Base-by-base conservation (phyloP, 2,329 filamentous ascomycete species). In the Colletotrichum sp. region DNA sequence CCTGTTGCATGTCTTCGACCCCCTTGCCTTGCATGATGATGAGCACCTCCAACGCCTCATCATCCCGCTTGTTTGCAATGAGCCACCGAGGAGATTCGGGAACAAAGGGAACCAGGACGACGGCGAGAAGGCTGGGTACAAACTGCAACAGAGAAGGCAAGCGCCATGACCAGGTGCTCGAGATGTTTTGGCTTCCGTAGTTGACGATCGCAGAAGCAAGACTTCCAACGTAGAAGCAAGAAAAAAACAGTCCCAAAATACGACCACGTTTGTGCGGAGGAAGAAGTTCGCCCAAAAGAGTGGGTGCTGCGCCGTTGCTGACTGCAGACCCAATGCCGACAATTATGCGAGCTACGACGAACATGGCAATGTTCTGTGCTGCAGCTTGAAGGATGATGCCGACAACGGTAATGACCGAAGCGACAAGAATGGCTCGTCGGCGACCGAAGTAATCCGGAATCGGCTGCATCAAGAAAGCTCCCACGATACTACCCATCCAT, bases 281-380 rank as follows among this genome's bases (percentile, higher is more conserved):
- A 68, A 88, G 87, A 0, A 86, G 87, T 80, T 91, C 90, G 3
- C 86, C 85, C 5, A 91, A 82, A 67, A 88, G 89, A 1, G 89
- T 86, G 1, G 84, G 84, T 3, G 84, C 88, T 2, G 87, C 86
- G 21, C 88, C 84, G 15, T 83, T 84, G 2, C 86, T 85, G 10
- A 87, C 79, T 3, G 83, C 84, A 6, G 79, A 81, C 5, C 89
- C 89, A 43, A 89, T 83, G 0, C 89, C 89, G 3, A 90, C 80
- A 6, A 90, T 82, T 24, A 90, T 85, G 16, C 89, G 83, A 0
- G 83, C 84, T 15, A 87, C 76, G 34, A 88, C 84, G 78, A 90
- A 90, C 88, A 90, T 90, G 72, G 85, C 87, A 7, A 89, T 86
- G 70, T 89, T 86, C 77, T 90, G 87, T 0, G 89, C 85, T 0